Evolutionary conservation across 2,329 filamentous ascomycete species (phyloP).

Genomic region (Endocalyx cinctus): DNA sequence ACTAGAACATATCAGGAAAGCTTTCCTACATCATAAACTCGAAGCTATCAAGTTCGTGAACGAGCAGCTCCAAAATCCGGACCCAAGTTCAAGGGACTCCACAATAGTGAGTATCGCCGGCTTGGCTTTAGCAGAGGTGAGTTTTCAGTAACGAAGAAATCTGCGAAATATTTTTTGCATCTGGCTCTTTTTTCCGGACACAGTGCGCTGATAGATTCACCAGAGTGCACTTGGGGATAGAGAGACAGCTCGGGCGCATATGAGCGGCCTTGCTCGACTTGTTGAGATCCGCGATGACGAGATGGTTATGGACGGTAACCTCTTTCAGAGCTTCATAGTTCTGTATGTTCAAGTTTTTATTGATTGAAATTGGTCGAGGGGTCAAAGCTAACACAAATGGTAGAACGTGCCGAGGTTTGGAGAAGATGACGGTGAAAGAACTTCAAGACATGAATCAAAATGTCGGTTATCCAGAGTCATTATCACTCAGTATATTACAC

Average conservation of each 20-base stretch:
- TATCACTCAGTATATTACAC: conserved; percentile 12
- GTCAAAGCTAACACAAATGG: no score
- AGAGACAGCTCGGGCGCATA: conserved; percentile 17
- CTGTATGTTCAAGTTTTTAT: conserved; percentile 15
- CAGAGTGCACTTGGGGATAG: conserved; percentile 17
- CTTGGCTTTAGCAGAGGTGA: conserved; percentile 17
- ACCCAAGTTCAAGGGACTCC: conserved; percentile 11
- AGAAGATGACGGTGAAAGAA: conserved; percentile 14
- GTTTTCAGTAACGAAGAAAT: conserved; percentile 1
- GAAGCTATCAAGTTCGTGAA: conserved; percentile 21
- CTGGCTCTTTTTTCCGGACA: no score
- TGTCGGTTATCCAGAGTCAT: conserved; percentile 13
- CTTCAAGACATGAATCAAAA: conserved; percentile 11
- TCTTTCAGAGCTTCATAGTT: conserved; percentile 16
- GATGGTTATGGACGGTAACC: conserved; percentile 12
- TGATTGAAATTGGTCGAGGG: no score
- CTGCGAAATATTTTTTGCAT: no score
- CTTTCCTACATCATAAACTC: conserved; percentile 18
- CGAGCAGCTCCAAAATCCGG: conserved; percentile 16
- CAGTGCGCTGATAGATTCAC: conserved; percentile 6
- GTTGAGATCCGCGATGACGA: conserved; percentile 13
- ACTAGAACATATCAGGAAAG: conserved; percentile 17
- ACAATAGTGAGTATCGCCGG: conserved; percentile 18
- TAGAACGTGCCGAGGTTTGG: conserved; percentile 16
- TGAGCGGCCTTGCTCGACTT: conserved; percentile 15